A percentile compares a stretch with the other conserved stretches of the same genome.
Conservation (phyloP, 2,329 filamentous ascomycete species). For the Dothistroma septosporum region DNA sequence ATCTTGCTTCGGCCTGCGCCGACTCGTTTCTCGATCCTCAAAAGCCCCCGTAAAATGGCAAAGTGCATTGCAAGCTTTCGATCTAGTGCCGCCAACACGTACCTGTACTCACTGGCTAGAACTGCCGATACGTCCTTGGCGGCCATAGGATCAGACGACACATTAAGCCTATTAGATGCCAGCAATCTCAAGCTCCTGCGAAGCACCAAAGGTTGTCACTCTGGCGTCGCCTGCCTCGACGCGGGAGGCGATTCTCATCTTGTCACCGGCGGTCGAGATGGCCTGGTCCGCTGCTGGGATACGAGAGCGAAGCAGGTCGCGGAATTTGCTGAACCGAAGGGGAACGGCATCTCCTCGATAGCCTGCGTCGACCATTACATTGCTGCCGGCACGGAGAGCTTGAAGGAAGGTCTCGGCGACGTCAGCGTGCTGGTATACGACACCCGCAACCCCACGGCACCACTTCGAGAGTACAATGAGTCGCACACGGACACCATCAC, state of each 20-base stretch:
- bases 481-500: slow-evolving; percentile 58
- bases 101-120: slow-evolving; percentile 55
- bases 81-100: slow-evolving; percentile 31
- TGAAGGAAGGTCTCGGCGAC: slow-evolving; percentile 37
- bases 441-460: slow-evolving; percentile 36
- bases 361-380: slow-evolving; percentile 60
- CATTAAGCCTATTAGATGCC: slow-evolving; percentile 63
- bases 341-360: slow-evolving; percentile 59
- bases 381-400: slow-evolving; percentile 65
- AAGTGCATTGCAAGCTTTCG: slow-evolving; percentile 16
- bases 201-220: slow-evolving; percentile 52
- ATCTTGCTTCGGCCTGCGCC: neutral
- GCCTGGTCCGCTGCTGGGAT: slow-evolving; percentile 47
- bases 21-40: slow-evolving; percentile 4
- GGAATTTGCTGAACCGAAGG: slow-evolving; percentile 40
- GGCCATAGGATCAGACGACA: slow-evolving; percentile 66
- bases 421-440: slow-evolving; percentile 40
- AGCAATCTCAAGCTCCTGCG: slow-evolving; percentile 51
- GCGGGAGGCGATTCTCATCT: slow-evolving; percentile 44
- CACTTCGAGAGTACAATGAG: slow-evolving; percentile 41
- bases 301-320: slow-evolving; percentile 18
- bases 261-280: slow-evolving; percentile 69
- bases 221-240: slow-evolving; percentile 61
- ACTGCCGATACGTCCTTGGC: slow-evolving; percentile 45
- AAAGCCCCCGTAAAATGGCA: slow-evolving; percentile 10